These are phyloP conservation scores for Rhypophila decipiens DNA, from an alignment of 495 filamentous ascomycete species.

Conservation along the genomic window DNA sequence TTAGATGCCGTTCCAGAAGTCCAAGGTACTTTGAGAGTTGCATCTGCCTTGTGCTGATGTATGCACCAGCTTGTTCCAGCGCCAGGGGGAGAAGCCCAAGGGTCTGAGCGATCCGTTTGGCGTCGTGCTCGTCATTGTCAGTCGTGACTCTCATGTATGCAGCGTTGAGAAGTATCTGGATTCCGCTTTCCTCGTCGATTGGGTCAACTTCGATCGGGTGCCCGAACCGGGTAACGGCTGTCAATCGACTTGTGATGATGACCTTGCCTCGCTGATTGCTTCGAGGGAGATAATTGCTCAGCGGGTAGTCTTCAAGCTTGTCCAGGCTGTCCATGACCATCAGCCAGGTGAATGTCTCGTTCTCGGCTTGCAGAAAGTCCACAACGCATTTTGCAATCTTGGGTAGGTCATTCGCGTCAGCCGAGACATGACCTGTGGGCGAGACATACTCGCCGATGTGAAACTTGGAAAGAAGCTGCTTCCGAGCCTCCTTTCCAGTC, in stretches of 20 bases:
- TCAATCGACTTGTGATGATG: background rate
- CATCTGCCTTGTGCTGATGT: conserved; percentile 2
- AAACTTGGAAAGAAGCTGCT: background rate
- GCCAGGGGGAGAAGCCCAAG: background rate
- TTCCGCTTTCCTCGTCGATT: background rate
- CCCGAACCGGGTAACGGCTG: background rate
- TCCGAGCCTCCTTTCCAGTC: background rate
- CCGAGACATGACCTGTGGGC: background rate
- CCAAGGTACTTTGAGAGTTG: background rate
- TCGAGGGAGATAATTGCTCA: background rate
- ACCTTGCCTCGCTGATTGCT: background rate
- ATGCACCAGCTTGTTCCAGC: conserved; percentile 1
- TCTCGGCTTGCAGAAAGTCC: background rate
- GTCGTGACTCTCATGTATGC: background rate
- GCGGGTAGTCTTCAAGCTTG: background rate
- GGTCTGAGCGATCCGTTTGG: background rate
- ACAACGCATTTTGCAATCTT: background rate
- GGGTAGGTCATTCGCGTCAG: background rate
- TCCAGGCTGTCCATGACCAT: background rate
- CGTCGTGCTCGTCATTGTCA: background rate
- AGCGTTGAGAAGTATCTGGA: background rate
- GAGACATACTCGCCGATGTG: background rate
- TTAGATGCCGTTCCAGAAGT: background rate
- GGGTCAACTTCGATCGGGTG: background rate
- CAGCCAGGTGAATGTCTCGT: background rate